These are phyloP conservation scores for Trametopsis cervina DNA, from an alignment of 768 basidiomycete genomes.

Conservation along the genomic window DNA sequence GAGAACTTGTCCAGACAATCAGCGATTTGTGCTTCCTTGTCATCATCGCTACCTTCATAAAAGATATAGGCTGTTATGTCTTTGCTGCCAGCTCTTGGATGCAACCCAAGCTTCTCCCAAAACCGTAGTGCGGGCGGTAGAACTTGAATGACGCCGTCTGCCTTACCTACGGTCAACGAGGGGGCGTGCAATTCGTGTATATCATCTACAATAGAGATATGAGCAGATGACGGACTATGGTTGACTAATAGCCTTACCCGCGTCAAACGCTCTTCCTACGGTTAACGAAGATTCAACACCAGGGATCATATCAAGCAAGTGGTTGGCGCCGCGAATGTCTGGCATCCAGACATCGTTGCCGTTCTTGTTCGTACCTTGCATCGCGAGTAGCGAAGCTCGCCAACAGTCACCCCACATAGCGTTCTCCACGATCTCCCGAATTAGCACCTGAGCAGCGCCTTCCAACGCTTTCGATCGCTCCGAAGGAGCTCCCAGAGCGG, in stretches of 20 bases:
- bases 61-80: slow-evolving; percentile 62
- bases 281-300: slow-evolving; percentile 34
- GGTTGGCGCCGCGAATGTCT: slow-evolving; percentile 42
- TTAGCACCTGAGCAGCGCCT: slow-evolving; percentile 54
- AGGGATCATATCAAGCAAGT: slow-evolving; percentile 35
- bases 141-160: slow-evolving; percentile 61
- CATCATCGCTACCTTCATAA: slow-evolving; percentile 53
- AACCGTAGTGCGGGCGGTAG: slow-evolving; percentile 67
- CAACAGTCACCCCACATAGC: slow-evolving; percentile 61
- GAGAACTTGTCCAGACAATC: slow-evolving; percentile 53
- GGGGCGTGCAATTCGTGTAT: slow-evolving; percentile 41
- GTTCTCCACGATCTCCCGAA: slow-evolving; percentile 71
- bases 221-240: neutral
- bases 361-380: slow-evolving; percentile 16
- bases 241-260: neutral
- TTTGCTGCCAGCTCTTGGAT: slow-evolving; percentile 65
- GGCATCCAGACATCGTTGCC: slow-evolving; percentile 46
- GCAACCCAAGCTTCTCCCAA: slow-evolving; percentile 80
- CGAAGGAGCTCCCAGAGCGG: slow-evolving; percentile 51
- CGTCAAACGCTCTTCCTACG: slow-evolving; percentile 19
- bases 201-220: neutral
- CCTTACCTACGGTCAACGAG: slow-evolving; percentile 59
- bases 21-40: slow-evolving; percentile 41
- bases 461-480: slow-evolving; percentile 67
- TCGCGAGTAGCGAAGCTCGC: slow-evolving; percentile 31